Conservation (phyloP, 2,329 filamentous ascomycete genomes). For the Conoideocrella luteorostrata region DNA sequence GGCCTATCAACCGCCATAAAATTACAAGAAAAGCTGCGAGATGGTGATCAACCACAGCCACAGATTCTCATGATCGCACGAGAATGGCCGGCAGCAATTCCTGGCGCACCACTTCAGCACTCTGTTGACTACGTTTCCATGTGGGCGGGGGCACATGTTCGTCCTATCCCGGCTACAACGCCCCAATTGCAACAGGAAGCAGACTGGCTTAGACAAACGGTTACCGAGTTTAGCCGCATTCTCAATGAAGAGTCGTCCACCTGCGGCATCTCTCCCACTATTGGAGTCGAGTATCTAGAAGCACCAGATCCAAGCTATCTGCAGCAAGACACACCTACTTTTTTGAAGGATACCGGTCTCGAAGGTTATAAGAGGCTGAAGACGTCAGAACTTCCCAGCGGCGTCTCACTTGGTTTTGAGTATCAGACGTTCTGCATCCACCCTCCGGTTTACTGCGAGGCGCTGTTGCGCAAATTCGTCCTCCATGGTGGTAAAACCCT, state of each 20-base stretch:
- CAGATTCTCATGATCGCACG: constrained; percentile 22
- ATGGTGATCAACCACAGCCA: not conserved
- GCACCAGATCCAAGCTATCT: constrained; percentile 33
- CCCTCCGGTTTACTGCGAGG: constrained; percentile 45
- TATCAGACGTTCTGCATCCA: constrained; percentile 51
- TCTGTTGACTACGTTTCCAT: constrained; percentile 46
- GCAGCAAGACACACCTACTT: constrained; percentile 19
- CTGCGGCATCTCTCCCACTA: constrained; percentile 41
- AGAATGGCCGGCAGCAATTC: constrained; percentile 29
- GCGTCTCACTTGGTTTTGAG: constrained; percentile 39
- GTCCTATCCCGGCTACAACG: constrained; percentile 37
- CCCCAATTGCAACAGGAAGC: constrained; percentile 26
- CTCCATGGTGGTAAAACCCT: constrained; percentile 22
- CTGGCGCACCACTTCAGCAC: constrained; percentile 21
- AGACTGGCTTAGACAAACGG: constrained; percentile 22
- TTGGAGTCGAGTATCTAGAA: constrained; percentile 47
- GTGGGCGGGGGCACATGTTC: constrained; percentile 52
- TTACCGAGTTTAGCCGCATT: constrained; percentile 18
- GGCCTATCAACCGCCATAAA: constrained; percentile 44
- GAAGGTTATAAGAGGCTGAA: constrained; percentile 21
- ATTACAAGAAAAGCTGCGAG: constrained; percentile 26
- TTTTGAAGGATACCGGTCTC: constrained; percentile 22
- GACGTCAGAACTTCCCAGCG: constrained; percentile 31
- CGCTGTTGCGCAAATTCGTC: constrained; percentile 24
- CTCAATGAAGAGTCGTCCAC: constrained; percentile 18